Evolutionary conservation across 345 rosid genomes (phyloP).

Genomic region (Gossypium sturtianum): DNA sequence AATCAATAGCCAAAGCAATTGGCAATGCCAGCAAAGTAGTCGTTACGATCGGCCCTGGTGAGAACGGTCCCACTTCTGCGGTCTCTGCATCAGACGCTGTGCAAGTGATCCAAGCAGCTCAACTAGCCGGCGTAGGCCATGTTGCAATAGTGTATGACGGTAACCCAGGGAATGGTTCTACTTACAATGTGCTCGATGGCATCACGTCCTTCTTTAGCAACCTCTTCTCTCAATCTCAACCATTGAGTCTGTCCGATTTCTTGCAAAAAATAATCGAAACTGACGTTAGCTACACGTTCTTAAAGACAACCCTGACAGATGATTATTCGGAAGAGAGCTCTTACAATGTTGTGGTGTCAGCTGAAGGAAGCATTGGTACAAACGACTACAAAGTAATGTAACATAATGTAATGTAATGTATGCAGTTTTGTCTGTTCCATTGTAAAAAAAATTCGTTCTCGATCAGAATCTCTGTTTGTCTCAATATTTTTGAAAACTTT

Average conservation of each 20-base stretch:
- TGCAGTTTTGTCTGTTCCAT: conserved; percentile 42
- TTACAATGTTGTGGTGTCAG: conserved; percentile 72
- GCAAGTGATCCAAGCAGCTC: conserved; percentile 68
- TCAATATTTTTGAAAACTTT: conserved; percentile 3
- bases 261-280: conserved; percentile 60
- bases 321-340: conserved; percentile 77
- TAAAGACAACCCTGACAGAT: conserved; percentile 70
- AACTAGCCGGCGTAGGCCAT: conserved; percentile 81
- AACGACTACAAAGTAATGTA: conserved; percentile 96
- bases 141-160: conserved; percentile 70
- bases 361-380: conserved; percentile 51
- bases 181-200: conserved; percentile 74
- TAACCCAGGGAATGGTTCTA: conserved; percentile 30
- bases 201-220: conserved; percentile 70
- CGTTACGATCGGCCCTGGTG: conserved; percentile 65
- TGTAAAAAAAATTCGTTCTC: neutral
- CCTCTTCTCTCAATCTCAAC: conserved; percentile 64
- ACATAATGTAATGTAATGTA: conserved; percentile 50
- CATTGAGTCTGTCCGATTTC: conserved; percentile 49
- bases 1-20: conserved; percentile 91
- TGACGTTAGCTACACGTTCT: conserved; percentile 69
- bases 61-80: conserved; percentile 59
- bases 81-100: conserved; percentile 72
- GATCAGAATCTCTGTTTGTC: neutral
- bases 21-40: conserved; percentile 93